These are phyloP conservation scores for Hypoxylon rubiginosum DNA, from an alignment of 2,329 filamentous ascomycete species.

Conservation along the genomic window DNA sequence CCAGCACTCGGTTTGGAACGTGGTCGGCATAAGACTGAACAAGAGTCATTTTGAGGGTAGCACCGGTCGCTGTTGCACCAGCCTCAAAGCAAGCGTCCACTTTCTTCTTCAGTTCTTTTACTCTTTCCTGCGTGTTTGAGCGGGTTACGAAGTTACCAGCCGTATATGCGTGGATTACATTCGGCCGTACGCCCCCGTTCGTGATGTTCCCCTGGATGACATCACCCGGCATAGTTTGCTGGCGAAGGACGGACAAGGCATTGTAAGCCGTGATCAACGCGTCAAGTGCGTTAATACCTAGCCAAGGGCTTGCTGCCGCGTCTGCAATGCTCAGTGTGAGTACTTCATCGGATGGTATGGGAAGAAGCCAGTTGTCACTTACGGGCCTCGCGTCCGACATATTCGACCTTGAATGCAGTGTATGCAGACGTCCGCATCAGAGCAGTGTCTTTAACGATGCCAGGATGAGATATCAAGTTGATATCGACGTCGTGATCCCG, in stretches of 20 bases:
- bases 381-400: constrained; percentile 66
- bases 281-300: constrained; percentile 71
- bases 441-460: constrained; percentile 59
- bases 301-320: constrained; percentile 69
- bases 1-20: constrained; percentile 66
- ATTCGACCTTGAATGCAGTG: constrained; percentile 63
- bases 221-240: constrained; percentile 67
- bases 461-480: constrained; percentile 59
- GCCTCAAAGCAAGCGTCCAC: constrained; percentile 63
- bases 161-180: constrained; percentile 66
- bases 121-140: constrained; percentile 53
- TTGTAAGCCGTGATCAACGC: constrained; percentile 65
- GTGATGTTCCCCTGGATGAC: constrained; percentile 66
- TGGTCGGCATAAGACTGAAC: constrained; percentile 66
- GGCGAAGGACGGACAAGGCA: constrained; percentile 64
- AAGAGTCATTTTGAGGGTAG: constrained; percentile 59
- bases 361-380: constrained; percentile 15
- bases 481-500: constrained; percentile 55
- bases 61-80: constrained; percentile 64
- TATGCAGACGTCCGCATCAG: constrained; percentile 67
- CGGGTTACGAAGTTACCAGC: constrained; percentile 52
- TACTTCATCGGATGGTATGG: no score
- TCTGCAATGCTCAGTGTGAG: constrained; percentile 47
- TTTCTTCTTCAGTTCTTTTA: constrained; percentile 57
- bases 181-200: constrained; percentile 65